Base-by-base conservation (phyloP, 768 basidiomycete species). In the Auriscalpium orientale region DNA sequence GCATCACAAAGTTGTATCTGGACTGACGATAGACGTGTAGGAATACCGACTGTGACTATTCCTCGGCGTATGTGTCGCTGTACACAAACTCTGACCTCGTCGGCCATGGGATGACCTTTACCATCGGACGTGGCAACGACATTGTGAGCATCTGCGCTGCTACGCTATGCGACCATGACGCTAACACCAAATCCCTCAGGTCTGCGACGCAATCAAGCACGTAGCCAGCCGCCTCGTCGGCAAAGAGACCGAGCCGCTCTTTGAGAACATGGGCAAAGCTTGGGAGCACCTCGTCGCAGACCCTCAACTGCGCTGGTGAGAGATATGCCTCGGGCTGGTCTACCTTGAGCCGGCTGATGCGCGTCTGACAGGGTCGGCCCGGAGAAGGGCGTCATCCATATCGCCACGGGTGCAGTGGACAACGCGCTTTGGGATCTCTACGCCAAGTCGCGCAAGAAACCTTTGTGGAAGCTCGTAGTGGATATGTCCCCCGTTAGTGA, bases 41-140 rank as follows among this genome's bases (percentile, higher is more conserved):
- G 92, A 95, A 97, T 71, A 88, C 89, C 35, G 91, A 91, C 55
- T 95, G 93, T 71, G 95, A 97, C 72, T 97, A 97, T 72, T 94
- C 91, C 2, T 90, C 93, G 2, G 95, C 95, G 6, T 97, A 97
- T 68, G 77, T 97, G 46, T 79, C 84, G 21, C 76, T 98, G 55
- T 72, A 80, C 58, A 95, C 89, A n/a, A 77, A 83, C 21, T 64
- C 73, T 5, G 78, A 83, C 51, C 82, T 95, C 46, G 78, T 85
- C 49, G 91, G 94, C n/a, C 83, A 92, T 63, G 92, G 91, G 54
- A 91, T 93, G 91, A 93, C 92, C 3, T 95, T 95, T 68, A 94
- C 93, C 11, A 94, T 92, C 62, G 92, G 92, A 0, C 85, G 95
- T 44, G 95, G 95, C 33, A 98, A 94, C 65, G 95, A 98, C 58